Conservation (phyloP, 2,329 filamentous ascomycete species). For the Exophiala calicioides region DNA sequence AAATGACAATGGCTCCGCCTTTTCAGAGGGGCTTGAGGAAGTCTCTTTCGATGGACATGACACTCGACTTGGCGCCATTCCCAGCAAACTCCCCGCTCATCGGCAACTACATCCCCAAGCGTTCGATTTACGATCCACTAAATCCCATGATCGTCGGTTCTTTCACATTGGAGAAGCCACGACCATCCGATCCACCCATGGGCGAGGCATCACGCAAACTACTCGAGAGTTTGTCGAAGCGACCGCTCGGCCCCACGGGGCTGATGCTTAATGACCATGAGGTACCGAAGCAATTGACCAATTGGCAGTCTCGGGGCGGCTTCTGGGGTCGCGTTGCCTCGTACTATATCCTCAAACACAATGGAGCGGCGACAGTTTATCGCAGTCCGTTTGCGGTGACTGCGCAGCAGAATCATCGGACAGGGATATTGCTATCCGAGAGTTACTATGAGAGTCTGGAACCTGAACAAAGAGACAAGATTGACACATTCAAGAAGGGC, state of each 20-base stretch:
- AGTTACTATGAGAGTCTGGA: conserved; percentile 24
- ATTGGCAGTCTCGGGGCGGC: conserved; percentile 27
- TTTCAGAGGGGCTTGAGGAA: conserved; percentile 19
- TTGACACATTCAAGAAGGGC: conserved; percentile 13
- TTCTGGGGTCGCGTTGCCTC: conserved; percentile 30
- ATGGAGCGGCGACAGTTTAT: conserved; percentile 27
- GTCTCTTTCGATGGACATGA: conserved; percentile 26
- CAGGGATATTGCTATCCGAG: conserved; percentile 17
- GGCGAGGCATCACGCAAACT: conserved; percentile 24
- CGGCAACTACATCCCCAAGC: conserved; percentile 20
- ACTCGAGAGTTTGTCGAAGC: conserved; percentile 21
- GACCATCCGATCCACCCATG: conserved; percentile 20
- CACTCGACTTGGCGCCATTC: conserved; percentile 25
- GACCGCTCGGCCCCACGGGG: conserved; percentile 24
- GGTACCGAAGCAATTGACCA: conserved; percentile 22
- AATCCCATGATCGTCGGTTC: conserved; percentile 8
- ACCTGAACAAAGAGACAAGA: conserved; percentile 13
- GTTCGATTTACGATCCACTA: conserved; percentile 27
- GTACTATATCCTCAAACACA: conserved; percentile 30
- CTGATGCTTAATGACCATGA: conserved; percentile 27
- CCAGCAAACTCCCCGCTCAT: conserved; percentile 18
- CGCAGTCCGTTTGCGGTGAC: conserved; percentile 24
- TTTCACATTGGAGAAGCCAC: conserved; percentile 12
- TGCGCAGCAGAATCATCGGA: conserved; percentile 6
- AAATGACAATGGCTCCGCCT: conserved; percentile 10